Percentiles rank a stretch among this genome's conserved stretches.
phyloP scores from a whole-genome alignment of 2,329 filamentous ascomycete species.

The Daldinia sp. region DNA sequence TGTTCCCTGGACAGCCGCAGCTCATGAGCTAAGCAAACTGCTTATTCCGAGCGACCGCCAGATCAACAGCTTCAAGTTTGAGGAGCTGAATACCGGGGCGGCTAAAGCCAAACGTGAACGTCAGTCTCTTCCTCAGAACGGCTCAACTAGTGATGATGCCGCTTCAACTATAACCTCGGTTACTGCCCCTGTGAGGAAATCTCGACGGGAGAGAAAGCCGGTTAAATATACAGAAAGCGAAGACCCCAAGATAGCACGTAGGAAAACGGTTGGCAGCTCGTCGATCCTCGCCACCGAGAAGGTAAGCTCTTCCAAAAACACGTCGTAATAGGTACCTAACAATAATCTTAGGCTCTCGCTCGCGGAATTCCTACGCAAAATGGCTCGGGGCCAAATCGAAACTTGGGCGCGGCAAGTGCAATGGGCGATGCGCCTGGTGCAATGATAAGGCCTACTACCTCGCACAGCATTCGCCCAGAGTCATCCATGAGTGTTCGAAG shows the following conservation, averaged over 20 bases:
- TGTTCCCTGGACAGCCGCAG: slow-evolving; percentile 86
- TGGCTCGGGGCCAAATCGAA: slow-evolving; percentile 48
- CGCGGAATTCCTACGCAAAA: slow-evolving; percentile 52
- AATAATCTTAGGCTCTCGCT: slow-evolving; percentile 49
- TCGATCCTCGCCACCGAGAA: slow-evolving; percentile 61
- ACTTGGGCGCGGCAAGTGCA: slow-evolving; percentile 62
- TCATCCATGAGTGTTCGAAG: slow-evolving; percentile 58
- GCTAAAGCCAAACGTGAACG: slow-evolving; percentile 73
- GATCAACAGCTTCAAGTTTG: slow-evolving; percentile 79
- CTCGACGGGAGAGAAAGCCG: slow-evolving; percentile 77
- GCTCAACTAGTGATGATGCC: slow-evolving; percentile 47
- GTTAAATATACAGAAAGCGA: slow-evolving; percentile 67
- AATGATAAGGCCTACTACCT: slow-evolving; percentile 55
- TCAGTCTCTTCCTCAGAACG: slow-evolving; percentile 61
- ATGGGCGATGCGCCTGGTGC: slow-evolving; percentile 35
- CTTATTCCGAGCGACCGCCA: slow-evolving; percentile 82
- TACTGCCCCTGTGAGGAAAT: slow-evolving; percentile 71
- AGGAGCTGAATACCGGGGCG: slow-evolving; percentile 81
- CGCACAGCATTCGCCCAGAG: slow-evolving; percentile 58
- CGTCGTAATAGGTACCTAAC: slow-evolving; percentile 32
- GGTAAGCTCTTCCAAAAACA: slow-evolving; percentile 46
- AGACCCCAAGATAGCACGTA: slow-evolving; percentile 61
- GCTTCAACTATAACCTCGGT: slow-evolving; percentile 43
- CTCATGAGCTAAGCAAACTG: slow-evolving; percentile 83
- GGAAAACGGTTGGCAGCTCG: slow-evolving; percentile 71